Conservation (phyloP, 2,329 filamentous ascomycete species). For the Pyricularia sp. region DNA sequence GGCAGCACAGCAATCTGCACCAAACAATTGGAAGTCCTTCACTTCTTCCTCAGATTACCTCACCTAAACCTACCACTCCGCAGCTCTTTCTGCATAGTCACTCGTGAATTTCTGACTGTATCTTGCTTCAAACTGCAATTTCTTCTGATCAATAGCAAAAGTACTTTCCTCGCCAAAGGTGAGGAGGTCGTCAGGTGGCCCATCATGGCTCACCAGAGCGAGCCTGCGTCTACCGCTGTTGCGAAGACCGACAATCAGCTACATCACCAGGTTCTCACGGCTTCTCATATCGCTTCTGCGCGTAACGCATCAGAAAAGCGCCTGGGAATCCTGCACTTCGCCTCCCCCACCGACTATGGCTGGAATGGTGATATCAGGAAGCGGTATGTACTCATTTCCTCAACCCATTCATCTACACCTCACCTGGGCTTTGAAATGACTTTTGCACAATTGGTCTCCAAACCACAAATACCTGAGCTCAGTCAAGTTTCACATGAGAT, state of each 20-base stretch:
- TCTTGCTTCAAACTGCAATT: not conserved
- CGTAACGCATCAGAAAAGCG: constrained; percentile 21
- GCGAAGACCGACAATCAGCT: not conserved
- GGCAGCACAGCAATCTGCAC: not conserved
- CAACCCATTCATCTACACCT: not conserved
- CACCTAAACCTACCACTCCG: not conserved
- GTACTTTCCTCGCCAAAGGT: not conserved
- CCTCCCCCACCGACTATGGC: constrained; percentile 26
- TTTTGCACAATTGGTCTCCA: not conserved
- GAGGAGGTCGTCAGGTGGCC: not conserved
- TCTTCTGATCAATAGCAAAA: not conserved
- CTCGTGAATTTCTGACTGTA: not conserved
- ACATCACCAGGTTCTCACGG: not conserved
- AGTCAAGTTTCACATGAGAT: not conserved
- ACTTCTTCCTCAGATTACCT: not conserved
- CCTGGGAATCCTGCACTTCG: constrained; percentile 32
- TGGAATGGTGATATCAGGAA: constrained; percentile 35
- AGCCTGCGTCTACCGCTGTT: not conserved
- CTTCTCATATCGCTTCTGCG: constrained; percentile 16
- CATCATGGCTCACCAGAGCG: not conserved
- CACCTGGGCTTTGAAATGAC: not conserved
- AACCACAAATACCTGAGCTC: not conserved
- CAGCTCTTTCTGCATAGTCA: not conserved
- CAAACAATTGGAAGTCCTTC: not conserved
- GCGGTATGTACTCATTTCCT: constrained; percentile 22